Evolutionary conservation across 257 asterid species (phyloP).

Genomic region (Leonotis leonurus): DNA sequence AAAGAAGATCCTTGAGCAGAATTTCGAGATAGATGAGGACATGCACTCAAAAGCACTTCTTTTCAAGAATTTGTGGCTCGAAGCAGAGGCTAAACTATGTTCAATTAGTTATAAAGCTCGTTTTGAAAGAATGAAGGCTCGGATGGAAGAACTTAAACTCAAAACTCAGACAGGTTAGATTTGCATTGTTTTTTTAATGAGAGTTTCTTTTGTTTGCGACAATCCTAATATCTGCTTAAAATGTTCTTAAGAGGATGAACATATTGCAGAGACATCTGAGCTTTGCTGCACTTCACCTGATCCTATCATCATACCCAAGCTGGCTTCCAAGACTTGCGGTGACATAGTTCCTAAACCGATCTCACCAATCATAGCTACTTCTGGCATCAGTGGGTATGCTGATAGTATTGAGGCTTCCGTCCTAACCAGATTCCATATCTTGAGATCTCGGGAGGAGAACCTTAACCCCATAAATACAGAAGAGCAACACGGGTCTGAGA

Average conservation of each 20-base stretch:
- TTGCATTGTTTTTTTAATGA: neutral
- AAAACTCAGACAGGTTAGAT: slow-evolving; percentile 46
- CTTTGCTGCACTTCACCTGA: slow-evolving; percentile 8
- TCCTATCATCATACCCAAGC: slow-evolving; percentile 7
- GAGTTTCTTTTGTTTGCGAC: neutral
- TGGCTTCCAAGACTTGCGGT: slow-evolving; percentile 11
- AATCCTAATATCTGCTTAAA: slow-evolving; percentile 10
- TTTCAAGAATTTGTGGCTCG: slow-evolving; percentile 86
- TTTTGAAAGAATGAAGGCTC: slow-evolving; percentile 61
- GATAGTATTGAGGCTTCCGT: slow-evolving; percentile 40
- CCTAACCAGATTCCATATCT: slow-evolving; percentile 35
- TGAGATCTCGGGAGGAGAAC: slow-evolving; percentile 35
- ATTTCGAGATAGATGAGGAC: slow-evolving; percentile 46
- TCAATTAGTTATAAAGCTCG: slow-evolving; percentile 72
- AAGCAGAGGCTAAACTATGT: slow-evolving; percentile 87
- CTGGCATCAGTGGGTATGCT: slow-evolving; percentile 20
- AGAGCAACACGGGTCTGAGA: slow-evolving; percentile 23
- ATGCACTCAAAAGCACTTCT: slow-evolving; percentile 56
- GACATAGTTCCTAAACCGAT: slow-evolving; percentile 1
- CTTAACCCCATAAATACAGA: slow-evolving; percentile 3
- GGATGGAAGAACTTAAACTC: slow-evolving; percentile 44
- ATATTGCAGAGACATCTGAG: slow-evolving; percentile 20
- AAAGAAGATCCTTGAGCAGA: slow-evolving; percentile 68
- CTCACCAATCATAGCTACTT: slow-evolving; percentile 3
- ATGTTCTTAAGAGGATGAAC: slow-evolving; percentile 25